Evolutionary conservation across 2,329 filamentous ascomycete species (phyloP).

Genomic region (Cercospora brassicicola): DNA sequence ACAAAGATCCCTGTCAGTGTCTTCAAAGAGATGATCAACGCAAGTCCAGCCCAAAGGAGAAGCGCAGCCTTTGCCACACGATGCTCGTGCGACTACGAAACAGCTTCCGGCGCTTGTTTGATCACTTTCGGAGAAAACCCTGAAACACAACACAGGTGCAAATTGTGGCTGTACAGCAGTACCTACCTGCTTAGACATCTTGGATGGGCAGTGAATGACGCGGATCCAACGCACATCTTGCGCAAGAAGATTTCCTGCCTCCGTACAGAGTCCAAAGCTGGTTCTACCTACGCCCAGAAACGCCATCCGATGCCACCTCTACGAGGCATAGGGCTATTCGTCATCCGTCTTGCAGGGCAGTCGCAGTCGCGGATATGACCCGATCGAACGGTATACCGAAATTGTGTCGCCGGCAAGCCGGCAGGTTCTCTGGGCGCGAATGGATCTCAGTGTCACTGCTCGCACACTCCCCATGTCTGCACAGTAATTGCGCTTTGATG

Average conservation of each 20-base stretch:
- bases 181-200: background rate
- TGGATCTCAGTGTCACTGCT: background rate
- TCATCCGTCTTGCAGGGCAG: background rate
- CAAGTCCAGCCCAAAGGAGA: background rate
- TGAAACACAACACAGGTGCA: conserved; percentile 2
- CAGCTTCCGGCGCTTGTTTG: conserved; percentile 2
- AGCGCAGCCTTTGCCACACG: conserved; percentile 1
- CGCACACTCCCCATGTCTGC: background rate
- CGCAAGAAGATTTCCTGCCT: background rate
- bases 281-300: background rate
- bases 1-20: background rate
- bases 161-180: background rate
- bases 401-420: background rate
- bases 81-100: conserved; percentile 2
- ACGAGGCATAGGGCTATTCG: background rate
- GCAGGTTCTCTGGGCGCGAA: background rate
- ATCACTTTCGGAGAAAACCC: conserved; percentile 3
- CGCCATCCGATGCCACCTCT: background rate
- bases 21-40: background rate
- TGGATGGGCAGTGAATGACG: background rate
- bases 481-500: background rate
- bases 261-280: background rate
- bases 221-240: background rate
- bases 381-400: background rate
- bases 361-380: background rate